Evolutionary conservation across 306 rosid species (phyloP), one percentile per base, ranked within the genome.

Genomic region (Boehmeria nivea): DNA sequence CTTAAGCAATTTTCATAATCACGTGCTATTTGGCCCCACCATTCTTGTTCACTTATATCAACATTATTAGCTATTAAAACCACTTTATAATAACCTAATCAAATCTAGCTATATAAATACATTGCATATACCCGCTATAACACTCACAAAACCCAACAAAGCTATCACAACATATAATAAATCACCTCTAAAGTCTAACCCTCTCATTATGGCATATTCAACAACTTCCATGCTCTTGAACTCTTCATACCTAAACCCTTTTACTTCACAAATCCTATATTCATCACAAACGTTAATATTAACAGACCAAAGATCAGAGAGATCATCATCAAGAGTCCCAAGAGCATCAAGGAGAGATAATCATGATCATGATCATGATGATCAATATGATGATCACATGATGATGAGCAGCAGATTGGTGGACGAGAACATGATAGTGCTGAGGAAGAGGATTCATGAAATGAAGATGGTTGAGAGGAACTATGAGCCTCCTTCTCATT

Each of bases 381-480:
- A 43, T 11, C 19, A 16, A 31, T 21, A 49, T 16, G 26, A 57
- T 40, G 34, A 56, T 26, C 57, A 57, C 47, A 20, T 44, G 18
- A 39, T 39, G 16, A 11, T 61, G 48, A 23, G 62, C 45, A 8
- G 72, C 54, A 42, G 71, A 40, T 21, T 72, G 15, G 93, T 81
- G 54, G 93, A 84, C 40, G 88, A 81, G 77, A 73, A 59, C 60
- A 84, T 84, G 88, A 84, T 84, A 6, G 59, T 76, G 31, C 65
- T 84, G 10, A 67, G 93, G 73, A 75, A 78, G 66, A 75, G 81
- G 44, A 71, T 81, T 6, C 87, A 81, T 11, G 93, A 84, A 78
- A 81, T 81, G 83, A 84, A 75, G 64, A 80, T 81, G 87, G 64
- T 81, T 0, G 87, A 84, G 85, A 84, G 62, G 63, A 84, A 81